Base-by-base conservation (phyloP, 345 rosid genomes). In the Salix brachista region DNA sequence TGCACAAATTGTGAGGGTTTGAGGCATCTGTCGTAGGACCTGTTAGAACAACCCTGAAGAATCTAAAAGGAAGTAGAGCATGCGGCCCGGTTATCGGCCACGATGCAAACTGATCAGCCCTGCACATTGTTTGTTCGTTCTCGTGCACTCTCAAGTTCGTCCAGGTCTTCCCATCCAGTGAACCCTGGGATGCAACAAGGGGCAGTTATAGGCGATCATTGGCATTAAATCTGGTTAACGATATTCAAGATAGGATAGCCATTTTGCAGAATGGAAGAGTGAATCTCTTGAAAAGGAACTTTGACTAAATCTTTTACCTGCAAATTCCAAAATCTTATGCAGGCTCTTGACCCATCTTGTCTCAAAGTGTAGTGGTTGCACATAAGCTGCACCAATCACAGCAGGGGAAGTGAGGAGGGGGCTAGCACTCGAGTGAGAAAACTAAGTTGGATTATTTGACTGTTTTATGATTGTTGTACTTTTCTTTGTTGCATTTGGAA, bases 291-390 rank as follows among this genome's bases (percentile, higher is more conserved):
- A 13, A 13, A 54, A 12, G 14, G 19, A 28, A 42, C 18, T n/a
- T 28, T 21, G 18, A 69, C 23, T 32, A 21, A 12, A 18, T 1
- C 41, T 44, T 28, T 80, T 83, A 96, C 99, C 99, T 93, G 97
- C 65, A 96, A 80, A 77, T 86, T 94, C 99, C 99, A 96, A 73
- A 68, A 86, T 80, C 98, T 88, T 72, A 85, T 48, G 82, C 73
- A 96, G 64, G 97, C 89, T 83, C 87, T 87, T 70, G 97, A 93
- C 12, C 99, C 98, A 65, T 96, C 99, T 83, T 90, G 93, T 79
- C 97, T 86, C 82, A 94, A 87, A 39, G 98, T 94, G 77, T 96
- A 92, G 80, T 90, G 84, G 85, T 96, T 96, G 90, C 98, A 96
- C 97, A 92, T 91, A 18, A 96, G 92, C 98, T 96, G 97, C 91